Base-by-base conservation (phyloP, 2,329 filamentous ascomycete species). In the Cercospora berteroae region DNA sequence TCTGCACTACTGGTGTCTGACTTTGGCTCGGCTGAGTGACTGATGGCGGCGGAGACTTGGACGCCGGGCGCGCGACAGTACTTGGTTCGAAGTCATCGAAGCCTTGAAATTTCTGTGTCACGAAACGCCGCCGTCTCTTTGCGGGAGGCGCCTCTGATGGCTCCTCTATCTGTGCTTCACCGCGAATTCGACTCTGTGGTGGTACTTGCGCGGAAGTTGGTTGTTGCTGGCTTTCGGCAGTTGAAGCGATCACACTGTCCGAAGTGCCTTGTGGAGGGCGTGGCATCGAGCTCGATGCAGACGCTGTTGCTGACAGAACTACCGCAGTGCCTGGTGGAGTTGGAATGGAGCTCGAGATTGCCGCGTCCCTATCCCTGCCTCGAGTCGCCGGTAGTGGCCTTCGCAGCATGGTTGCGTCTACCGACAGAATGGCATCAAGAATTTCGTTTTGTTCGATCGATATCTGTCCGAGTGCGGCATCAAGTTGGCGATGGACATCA, bases 381-480 rank as follows among this genome's bases (percentile, higher is more conserved):
- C 7, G 27, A 16, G 29, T 18, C 20, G 80, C 78, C 12, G 80
- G 79, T 5, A 96, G 84, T 5, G 89, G 85, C 42, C 88, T 86
- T 66, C 91, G 88, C 20, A 98, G 82, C 52, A 86, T 85, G 67
- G 86, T 87, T 6, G 92, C 87, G 79, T 98, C 90, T 60, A 90
- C 90, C n/a, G 84, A 88, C 29, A 98, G 81, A 56, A 99, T 95
- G 1, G 91, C 91, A 77, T 97, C 93, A 2, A 99, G 84, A 69
- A 99, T 96, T 73, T 97, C 94, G 66, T 90, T 93, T 75, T 97
- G 93, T 72, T 94, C 89, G 63, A 97, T 89, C 2, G 93, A 89
- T 4, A 93, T 88, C 77, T 96, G 93, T 68, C 93, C 90, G 12
- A 96, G 85, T 56, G 87, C 83, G 20, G 89, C 77, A 2, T 93